Conservation (phyloP, 306 rosid genomes). For the Ceratonia siliqua region DNA sequence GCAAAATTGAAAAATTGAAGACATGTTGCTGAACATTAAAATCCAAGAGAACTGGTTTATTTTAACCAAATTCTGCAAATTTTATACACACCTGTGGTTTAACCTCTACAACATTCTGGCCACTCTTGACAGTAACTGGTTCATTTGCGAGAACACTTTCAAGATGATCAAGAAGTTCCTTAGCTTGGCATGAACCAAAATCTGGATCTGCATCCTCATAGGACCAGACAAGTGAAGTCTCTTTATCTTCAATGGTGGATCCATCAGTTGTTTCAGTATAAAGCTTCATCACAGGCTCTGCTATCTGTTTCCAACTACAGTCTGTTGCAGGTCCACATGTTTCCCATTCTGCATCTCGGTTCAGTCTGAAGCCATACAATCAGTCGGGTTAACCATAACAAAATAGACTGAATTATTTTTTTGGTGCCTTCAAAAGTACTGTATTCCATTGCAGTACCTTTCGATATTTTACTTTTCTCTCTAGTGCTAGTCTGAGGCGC, state of each 20-base stretch:
- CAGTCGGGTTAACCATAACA: not conserved
- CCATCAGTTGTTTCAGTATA: constrained; percentile 85
- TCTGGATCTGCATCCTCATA: constrained; percentile 82
- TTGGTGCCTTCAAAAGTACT: too few relatives aligned
- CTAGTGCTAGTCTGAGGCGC: too few relatives aligned
- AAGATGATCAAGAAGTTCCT: constrained; percentile 81
- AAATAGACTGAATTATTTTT: too few relatives aligned
- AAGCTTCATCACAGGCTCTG: constrained; percentile 74
- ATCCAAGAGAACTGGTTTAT: not conserved
- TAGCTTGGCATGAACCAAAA: constrained; percentile 81
- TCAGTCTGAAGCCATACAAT: constrained; percentile 44
- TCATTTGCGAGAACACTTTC: constrained; percentile 83
- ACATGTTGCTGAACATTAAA: not conserved
- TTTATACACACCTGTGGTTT: constrained; percentile 66
- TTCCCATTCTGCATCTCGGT: constrained; percentile 67
- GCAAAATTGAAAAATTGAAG: not conserved
- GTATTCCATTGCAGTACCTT: too few relatives aligned
- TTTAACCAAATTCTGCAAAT: not conserved
- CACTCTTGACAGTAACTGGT: constrained; percentile 76
- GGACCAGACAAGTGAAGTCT: constrained; percentile 65
- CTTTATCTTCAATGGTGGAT: constrained; percentile 74
- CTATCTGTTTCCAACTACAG: constrained; percentile 73
- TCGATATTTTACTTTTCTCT: too few relatives aligned
- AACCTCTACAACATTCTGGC: constrained; percentile 64
- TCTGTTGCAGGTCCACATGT: constrained; percentile 51